These are phyloP conservation scores for Lecanoromycetidae sp. DNA, from an alignment of 2,329 filamentous ascomycete species.

Conservation along the genomic window DNA sequence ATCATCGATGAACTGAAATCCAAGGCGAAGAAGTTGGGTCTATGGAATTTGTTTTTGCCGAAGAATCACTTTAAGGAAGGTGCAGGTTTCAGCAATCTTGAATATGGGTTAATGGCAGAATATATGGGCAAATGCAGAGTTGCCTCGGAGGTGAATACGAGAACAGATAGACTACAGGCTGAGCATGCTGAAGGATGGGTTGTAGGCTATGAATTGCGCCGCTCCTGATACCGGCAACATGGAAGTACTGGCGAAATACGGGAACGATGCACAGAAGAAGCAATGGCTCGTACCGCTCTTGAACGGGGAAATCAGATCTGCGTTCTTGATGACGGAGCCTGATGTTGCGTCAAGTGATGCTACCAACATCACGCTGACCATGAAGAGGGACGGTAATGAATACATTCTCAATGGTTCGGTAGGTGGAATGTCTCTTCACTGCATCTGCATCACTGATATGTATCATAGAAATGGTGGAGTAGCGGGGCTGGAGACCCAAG, in stretches of 20 bases:
- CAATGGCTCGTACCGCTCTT: slow-evolving; percentile 72
- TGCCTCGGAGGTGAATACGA: slow-evolving; percentile 52
- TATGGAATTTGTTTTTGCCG: slow-evolving; percentile 98
- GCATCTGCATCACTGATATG: slow-evolving; percentile 8
- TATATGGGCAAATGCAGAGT: slow-evolving; percentile 74
- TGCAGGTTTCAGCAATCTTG: slow-evolving; percentile 85
- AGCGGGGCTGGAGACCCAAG: slow-evolving; percentile 86
- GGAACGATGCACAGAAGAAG: slow-evolving; percentile 71
- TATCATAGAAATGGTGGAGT: slow-evolving; percentile 88
- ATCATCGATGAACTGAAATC: slow-evolving; percentile 83
- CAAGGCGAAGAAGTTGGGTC: slow-evolving; percentile 66
- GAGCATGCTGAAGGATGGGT: not conserved
- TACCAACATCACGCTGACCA: slow-evolving; percentile 78
- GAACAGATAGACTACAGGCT: slow-evolving; percentile 19
- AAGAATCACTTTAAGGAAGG: slow-evolving; percentile 93
- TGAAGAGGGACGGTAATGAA: slow-evolving; percentile 70
- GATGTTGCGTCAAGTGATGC: slow-evolving; percentile 82
- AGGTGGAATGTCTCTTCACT: slow-evolving; percentile 22
- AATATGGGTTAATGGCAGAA: slow-evolving; percentile 97
- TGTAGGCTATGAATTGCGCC: slow-evolving; percentile 67
- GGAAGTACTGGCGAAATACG: slow-evolving; percentile 89
- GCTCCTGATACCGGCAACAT: slow-evolving; percentile 92
- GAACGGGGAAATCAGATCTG: slow-evolving; percentile 73
- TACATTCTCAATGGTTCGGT: slow-evolving; percentile 84
- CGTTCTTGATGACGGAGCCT: slow-evolving; percentile 90